Conservation (phyloP, 73 alveolate genomes). For the Diophrys sp. region DNA sequence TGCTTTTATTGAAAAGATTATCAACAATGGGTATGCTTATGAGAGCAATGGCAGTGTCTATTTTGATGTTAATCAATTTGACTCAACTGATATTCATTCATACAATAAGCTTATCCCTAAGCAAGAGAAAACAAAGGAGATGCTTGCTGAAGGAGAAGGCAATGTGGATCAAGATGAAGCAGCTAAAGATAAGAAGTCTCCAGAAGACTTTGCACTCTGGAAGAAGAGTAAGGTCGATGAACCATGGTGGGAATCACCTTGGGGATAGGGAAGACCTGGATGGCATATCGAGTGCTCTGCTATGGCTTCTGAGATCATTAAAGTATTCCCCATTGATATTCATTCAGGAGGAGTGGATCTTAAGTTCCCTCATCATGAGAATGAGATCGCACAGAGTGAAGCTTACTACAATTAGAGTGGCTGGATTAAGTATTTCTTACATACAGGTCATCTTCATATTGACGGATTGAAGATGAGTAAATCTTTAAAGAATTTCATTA, state of each 20-base stretch:
- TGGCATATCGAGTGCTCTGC: constrained; percentile 99
- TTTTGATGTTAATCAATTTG: constrained; percentile 84
- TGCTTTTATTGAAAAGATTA: constrained; percentile 79
- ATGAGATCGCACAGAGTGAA: constrained; percentile 94
- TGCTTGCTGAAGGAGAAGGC: constrained; percentile 67
- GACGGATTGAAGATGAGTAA: constrained; percentile 97
- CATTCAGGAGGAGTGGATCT: constrained; percentile 93
- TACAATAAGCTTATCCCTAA: constrained; percentile 87
- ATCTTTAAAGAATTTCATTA: constrained; percentile 96
- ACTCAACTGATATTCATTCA: constrained; percentile 70
- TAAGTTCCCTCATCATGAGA: constrained; percentile 96
- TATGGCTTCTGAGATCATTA: constrained; percentile 74
- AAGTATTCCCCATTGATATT: constrained; percentile 70
- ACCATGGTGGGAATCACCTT: constrained; percentile 98
- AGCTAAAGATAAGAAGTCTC: constrained; percentile 75
- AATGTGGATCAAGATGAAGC: constrained; percentile 87
- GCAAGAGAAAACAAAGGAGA: constrained; percentile 81
- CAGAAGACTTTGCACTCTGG: constrained; percentile 99
- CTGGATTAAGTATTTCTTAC: constrained; percentile 99
- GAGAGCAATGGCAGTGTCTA: constrained; percentile 96
- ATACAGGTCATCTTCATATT: constrained; percentile 99
- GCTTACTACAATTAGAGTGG: constrained; percentile 39
- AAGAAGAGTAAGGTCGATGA: constrained; percentile 95
- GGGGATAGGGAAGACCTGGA: constrained; percentile 99
- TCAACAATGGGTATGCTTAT: constrained; percentile 96